Evolutionary conservation across 2,329 filamentous ascomycete genomes (phyloP), one percentile per base, ranked within the genome.

Genomic region (Amesomyces nigricolor): DNA sequence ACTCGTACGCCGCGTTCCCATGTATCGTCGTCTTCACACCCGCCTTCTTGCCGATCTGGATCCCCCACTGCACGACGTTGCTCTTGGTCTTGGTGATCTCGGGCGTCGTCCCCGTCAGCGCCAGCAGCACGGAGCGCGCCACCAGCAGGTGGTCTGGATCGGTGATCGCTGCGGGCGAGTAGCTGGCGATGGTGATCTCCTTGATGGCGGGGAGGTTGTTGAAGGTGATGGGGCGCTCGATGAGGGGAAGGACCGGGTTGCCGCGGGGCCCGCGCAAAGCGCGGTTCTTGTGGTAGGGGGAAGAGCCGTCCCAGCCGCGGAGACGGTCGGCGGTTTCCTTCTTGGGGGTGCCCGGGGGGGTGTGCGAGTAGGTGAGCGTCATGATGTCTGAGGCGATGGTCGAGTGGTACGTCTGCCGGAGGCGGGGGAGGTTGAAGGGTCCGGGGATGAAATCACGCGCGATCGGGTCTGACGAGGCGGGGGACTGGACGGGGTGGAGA

Each of bases 281-380:
- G 65, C 94, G 82, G 72, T 95, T 95, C 75, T 91, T 89, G 78
- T 91, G 91, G 75, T 99, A 99, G 2, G 92, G 94, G 7, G 89
- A 95, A 51, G 87, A 88, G 64, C 87, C 91, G 58, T 92, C 87
- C 94, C 94, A 99, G 65, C 81, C 75, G 55, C 94, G 83, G 64
- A 97, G 75, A 60, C 89, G 84, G 58, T 89, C 82, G 59, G 78
- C 74, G 51, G 67, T 64, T 63, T 69, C 79, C 68, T 75, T 68
- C 10, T 70, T 78, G 67, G 75, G 69, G 6, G 86, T 87, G 57
- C 91, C 91, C 0, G 91, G 91, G 1, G 90, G 88, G 51, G 77
- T 82, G 76, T 99, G 94, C 54, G 83, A 81, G 75, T 99, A 99
- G 64, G 87, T 84, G 66, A 99, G 80, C 46, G 91, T 88, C 76